These are phyloP conservation scores for Massarina eburnea DNA, from an alignment of 2,329 filamentous ascomycete species.

Conservation along the genomic window DNA sequence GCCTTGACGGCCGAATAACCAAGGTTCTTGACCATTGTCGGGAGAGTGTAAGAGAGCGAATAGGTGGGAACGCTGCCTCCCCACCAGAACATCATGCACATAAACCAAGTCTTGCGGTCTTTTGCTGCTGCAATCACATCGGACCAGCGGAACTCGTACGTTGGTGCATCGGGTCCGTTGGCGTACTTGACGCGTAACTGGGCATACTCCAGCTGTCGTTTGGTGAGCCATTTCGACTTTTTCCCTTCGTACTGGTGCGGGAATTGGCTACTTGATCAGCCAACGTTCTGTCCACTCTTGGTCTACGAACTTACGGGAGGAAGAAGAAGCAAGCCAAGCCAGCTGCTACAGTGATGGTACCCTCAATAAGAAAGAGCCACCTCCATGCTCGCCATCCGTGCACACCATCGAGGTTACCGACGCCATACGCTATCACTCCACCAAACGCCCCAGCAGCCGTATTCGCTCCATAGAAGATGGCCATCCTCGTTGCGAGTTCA, in stretches of 20 bases:
- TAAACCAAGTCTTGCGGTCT: conserved; percentile 1
- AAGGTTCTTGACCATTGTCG: conserved; percentile 47
- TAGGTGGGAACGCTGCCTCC: conserved; percentile 5
- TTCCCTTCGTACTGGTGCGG: background rate
- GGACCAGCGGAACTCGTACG: background rate
- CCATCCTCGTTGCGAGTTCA: conserved; percentile 55
- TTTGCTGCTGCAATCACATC: background rate
- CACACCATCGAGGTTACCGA: conserved; percentile 28
- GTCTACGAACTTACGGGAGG: no score
- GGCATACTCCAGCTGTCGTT: background rate
- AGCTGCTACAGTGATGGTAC: conserved; percentile 34
- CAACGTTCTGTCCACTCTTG: no score
- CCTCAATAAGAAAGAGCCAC: conserved; percentile 35
- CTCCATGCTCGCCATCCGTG: conserved; percentile 26
- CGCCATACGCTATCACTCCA: conserved; percentile 46
- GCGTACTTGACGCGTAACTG: conserved; percentile 1
- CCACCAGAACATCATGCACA: conserved; percentile 2
- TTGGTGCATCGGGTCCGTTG: conserved; percentile 2
- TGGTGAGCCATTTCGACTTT: background rate
- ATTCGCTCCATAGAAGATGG: conserved; percentile 44
- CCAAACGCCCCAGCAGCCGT: conserved; percentile 46
- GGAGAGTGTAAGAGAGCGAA: conserved; percentile 24
- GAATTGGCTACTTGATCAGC: no score
- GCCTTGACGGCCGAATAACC: conserved; percentile 29
- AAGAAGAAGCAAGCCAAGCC: conserved; percentile 43